Evolutionary conservation across 139 green algal genomes (phyloP).

Genomic region (Chlorella sorokiniana): DNA sequence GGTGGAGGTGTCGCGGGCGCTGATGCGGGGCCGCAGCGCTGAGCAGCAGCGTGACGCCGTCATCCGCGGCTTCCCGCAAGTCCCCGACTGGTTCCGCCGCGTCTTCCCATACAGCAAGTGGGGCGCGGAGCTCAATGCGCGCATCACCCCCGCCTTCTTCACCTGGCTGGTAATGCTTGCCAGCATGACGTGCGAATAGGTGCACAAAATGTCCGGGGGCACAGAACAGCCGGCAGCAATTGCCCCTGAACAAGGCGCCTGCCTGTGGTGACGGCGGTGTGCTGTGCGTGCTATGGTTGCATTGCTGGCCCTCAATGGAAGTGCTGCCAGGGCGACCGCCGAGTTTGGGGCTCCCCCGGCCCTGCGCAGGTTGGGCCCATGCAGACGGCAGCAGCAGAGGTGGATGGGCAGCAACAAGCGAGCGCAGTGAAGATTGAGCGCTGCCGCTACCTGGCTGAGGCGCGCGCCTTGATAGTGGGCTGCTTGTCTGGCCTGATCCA

Average conservation of each 20-base stretch:
- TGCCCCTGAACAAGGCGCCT: too few species aligned
- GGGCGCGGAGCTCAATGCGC: slow-evolving; percentile 79
- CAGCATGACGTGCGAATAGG: too few species aligned
- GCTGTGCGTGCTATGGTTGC: too few species aligned
- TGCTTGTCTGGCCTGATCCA: too few species aligned
- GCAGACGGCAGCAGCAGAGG: not conserved
- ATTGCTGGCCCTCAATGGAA: too few species aligned
- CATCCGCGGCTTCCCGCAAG: slow-evolving; percentile 67
- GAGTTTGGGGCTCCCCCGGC: not conserved
- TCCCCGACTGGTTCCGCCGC: slow-evolving; percentile 65
- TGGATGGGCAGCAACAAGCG: slow-evolving; percentile 31
- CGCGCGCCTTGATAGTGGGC: too few species aligned
- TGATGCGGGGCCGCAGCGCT: slow-evolving; percentile 56
- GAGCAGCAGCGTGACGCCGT: slow-evolving; percentile 65
- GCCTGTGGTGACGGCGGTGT: too few species aligned
- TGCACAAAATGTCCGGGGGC: too few species aligned
- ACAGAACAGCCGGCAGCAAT: too few species aligned
- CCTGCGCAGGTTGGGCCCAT: slow-evolving; percentile 20
- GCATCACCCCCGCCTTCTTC: slow-evolving; percentile 78
- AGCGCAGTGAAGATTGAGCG: slow-evolving; percentile 71
- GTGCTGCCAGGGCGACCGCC: too few species aligned
- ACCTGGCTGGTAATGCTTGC: slow-evolving; percentile 69
- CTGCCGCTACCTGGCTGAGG: slow-evolving; percentile 64
- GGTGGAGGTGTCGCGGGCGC: slow-evolving; percentile 70
- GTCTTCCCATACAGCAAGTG: slow-evolving; percentile 77